phyloP scores from a whole-genome alignment of 768 basidiomycete genomes.

The Russula compacta region DNA sequence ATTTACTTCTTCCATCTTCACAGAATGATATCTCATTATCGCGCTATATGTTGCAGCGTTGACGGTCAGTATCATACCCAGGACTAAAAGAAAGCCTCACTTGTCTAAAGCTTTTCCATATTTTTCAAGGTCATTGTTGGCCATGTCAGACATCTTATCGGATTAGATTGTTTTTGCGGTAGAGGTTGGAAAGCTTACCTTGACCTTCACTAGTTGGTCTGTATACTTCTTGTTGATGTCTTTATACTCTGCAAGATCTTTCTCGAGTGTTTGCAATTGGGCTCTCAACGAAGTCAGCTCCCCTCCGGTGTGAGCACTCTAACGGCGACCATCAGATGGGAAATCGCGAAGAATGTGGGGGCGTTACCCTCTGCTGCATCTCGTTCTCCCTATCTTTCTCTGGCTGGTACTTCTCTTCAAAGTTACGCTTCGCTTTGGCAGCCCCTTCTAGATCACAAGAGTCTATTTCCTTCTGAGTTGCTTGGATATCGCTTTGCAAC shows the following conservation, averaged over 20 bases:
- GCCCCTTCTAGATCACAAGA: conserved; percentile 77
- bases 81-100: conserved; percentile 36
- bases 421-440: conserved; percentile 73
- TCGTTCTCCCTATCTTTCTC: conserved; percentile 67
- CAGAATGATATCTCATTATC: conserved; percentile 94
- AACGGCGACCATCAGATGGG: not conserved
- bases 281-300: conserved; percentile 67
- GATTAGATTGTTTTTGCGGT: not conserved
- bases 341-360: conserved; percentile 3
- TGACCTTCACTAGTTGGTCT: conserved; percentile 88
- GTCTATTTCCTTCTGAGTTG: conserved; percentile 63
- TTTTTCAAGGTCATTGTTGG: conserved; percentile 94
- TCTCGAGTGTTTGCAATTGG: conserved; percentile 55
- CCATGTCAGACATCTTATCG: conserved; percentile 89
- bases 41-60: conserved; percentile 46
- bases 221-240: conserved; percentile 79
- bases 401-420: conserved; percentile 67
- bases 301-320: conserved; percentile 78
- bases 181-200: conserved; percentile 41
- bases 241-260: conserved; percentile 77
- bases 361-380: conserved; percentile 55
- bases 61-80: not conserved
- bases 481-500: conserved; percentile 54
- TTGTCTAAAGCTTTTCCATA: conserved; percentile 96
- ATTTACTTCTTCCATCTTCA: conserved; percentile 99